Percentiles rank a stretch among this genome's conserved stretches.
Evolutionary conservation across 2,329 filamentous ascomycete species (phyloP).

Genomic region (Plectosphaerella sp.): DNA sequence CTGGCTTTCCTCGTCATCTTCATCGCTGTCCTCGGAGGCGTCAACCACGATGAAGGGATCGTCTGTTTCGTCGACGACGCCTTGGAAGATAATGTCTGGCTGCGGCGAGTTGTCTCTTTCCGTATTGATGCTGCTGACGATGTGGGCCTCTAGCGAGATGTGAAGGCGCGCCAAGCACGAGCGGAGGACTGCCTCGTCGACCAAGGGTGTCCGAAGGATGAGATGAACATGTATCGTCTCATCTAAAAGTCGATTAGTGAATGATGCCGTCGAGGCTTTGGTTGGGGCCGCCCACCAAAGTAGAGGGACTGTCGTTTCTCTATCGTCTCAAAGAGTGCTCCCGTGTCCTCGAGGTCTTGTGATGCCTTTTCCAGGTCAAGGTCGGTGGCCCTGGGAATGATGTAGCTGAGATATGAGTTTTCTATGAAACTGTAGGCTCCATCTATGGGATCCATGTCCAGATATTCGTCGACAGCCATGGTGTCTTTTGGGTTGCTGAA

Average conservation of each 20-base stretch:
- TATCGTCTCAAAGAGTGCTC: slow-evolving; percentile 51
- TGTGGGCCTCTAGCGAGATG: slow-evolving; percentile 62
- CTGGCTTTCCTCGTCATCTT: slow-evolving; percentile 17
- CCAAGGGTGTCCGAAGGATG: slow-evolving; percentile 59
- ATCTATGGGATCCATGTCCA: slow-evolving; percentile 4
- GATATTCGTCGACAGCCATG: not conserved
- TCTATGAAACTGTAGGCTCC: slow-evolving; percentile 46
- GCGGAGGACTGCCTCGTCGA: slow-evolving; percentile 51
- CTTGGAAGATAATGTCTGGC: slow-evolving; percentile 58
- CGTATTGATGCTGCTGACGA: slow-evolving; percentile 51
- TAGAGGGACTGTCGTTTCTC: slow-evolving; percentile 61
- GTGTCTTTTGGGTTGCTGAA: not conserved
- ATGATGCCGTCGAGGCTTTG: slow-evolving; percentile 8
- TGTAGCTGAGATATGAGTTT: slow-evolving; percentile 54
- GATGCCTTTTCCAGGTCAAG: slow-evolving; percentile 50
- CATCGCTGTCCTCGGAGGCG: slow-evolving; percentile 23
- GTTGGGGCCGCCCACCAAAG: slow-evolving; percentile 55
- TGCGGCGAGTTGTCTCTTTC: slow-evolving; percentile 43
- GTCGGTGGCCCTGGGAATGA: slow-evolving; percentile 53
- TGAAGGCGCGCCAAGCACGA: slow-evolving; percentile 58
- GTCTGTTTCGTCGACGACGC: slow-evolving; percentile 42
- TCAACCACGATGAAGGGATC: slow-evolving; percentile 48
- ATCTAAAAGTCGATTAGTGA: slow-evolving; percentile 46
- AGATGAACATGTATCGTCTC: slow-evolving; percentile 68
- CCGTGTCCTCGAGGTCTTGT: slow-evolving; percentile 34